Base-by-base conservation (phyloP, 169 alveolate species). In the Plasmodium chabaudi region DNA sequence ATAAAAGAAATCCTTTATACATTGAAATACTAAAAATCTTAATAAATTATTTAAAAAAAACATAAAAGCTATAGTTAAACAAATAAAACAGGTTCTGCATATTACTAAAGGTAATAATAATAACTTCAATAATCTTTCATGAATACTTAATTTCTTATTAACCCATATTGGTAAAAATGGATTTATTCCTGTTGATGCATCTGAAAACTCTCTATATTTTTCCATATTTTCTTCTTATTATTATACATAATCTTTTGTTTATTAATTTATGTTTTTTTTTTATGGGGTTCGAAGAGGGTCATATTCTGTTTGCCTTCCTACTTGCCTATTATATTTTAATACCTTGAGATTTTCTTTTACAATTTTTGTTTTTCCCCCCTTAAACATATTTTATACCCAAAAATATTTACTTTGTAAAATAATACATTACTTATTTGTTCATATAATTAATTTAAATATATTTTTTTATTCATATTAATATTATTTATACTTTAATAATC, bases 111-210 rank as follows among this genome's bases (percentile, higher is more conserved):
- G 88, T 27, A 77, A 47, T 44, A 77, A 57, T 42, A 77, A 44
- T 15, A 77, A 63, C 12, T 77, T 77, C 13, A 87, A 56, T n/a
- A 87, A 27, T 59, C 60, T 91, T 47, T 67, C 68, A 12, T 63
- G 59, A 7, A 75, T 6, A 12, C 60, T 51, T 46, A 72, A 61
- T 68, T 87, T 91, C 10, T 34, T 87, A 13, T 87, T 88, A 10
- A 88, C 93, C 94, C 94, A 91, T 57, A 75, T 51, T 25, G 94
- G 94, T 42, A 91, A 82, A 59, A 72, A 91, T 27, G 94, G 94
- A 19, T 91, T 91, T 51, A 91, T 87, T n/a, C 94, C 94, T 34
- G 94, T 91, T 12, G 94, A 87, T n/a, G 67, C 74, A 47, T 91
- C 94, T 17, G 94, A 74, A 55, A 91, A 91, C 68, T 91, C 93